phyloP scores from a whole-genome alignment of 805 yeast genomes.

The Candida montana region DNA sequence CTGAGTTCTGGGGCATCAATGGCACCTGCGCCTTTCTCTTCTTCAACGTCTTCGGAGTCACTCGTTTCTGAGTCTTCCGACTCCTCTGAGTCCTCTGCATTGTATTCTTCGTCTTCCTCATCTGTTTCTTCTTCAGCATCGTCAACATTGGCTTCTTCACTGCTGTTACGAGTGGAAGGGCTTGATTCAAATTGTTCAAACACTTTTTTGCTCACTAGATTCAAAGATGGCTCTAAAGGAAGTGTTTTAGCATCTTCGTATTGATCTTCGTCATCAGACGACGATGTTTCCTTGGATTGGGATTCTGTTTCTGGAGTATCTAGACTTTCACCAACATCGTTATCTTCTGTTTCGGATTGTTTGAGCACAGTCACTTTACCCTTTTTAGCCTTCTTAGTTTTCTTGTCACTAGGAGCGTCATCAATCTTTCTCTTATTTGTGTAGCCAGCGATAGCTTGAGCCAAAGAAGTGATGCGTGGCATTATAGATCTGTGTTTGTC shows the following conservation, averaged over 20 bases:
- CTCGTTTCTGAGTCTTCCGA: background rate
- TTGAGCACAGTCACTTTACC: background rate
- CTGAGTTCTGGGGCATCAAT: no score
- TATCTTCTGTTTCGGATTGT: conserved; percentile 7
- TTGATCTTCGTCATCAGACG: conserved; percentile 17
- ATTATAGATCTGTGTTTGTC: conserved; percentile 5
- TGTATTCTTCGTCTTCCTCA: conserved; percentile 20
- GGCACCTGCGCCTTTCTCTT: no score
- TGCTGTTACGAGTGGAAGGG: conserved; percentile 16
- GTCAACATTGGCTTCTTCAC: conserved; percentile 15
- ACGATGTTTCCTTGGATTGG: conserved; percentile 10
- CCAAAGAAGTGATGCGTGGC: conserved; percentile 16
- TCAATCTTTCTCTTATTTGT: conserved; percentile 21
- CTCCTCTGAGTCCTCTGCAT: no score
- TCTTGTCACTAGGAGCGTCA: conserved; percentile 14
- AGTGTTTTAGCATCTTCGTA: conserved; percentile 14
- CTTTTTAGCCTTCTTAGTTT: conserved; percentile 23
- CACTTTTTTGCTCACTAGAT: conserved; percentile 19
- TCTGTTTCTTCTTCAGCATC: conserved; percentile 24
- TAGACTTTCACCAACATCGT: conserved; percentile 31
- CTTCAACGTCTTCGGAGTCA: conserved; percentile 10
- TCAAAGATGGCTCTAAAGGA: conserved; percentile 14
- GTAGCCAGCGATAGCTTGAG: conserved; percentile 24
- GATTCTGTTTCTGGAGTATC: conserved; percentile 25
- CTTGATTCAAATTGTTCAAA: conserved; percentile 15